Evolutionary conservation across 805 yeast genomes (phyloP).

Genomic region (Candida peoriensis): DNA sequence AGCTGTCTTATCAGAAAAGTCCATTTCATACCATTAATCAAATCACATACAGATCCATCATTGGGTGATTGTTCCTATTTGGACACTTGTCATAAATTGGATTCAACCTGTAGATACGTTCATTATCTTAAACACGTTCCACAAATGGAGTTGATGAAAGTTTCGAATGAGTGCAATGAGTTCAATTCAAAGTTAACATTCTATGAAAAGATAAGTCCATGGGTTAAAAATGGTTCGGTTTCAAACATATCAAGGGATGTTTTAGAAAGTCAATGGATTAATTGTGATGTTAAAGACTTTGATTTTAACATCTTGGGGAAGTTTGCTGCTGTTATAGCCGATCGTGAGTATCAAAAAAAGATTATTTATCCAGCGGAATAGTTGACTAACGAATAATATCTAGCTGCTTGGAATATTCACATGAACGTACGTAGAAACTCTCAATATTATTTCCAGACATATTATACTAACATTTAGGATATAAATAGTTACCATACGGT

Average conservation of each 20-base stretch:
- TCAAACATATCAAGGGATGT: constrained; percentile 28
- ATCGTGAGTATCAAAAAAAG: constrained; percentile 33
- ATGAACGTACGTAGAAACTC: constrained; percentile 45
- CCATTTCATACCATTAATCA: constrained; percentile 52
- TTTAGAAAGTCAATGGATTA: constrained; percentile 77
- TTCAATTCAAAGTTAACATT: constrained; percentile 17
- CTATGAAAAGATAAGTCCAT: constrained; percentile 26
- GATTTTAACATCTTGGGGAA: constrained; percentile 72
- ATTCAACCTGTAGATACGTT: constrained; percentile 71
- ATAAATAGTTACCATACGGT: constrained; percentile 50
- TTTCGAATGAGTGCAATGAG: constrained; percentile 16
- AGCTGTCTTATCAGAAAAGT: constrained; percentile 25
- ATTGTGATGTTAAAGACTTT: constrained; percentile 72
- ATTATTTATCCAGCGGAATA: neutral
- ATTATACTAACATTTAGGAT: neutral
- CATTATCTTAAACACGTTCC: constrained; percentile 57
- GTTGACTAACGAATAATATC: too few species aligned
- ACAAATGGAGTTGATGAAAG: constrained; percentile 23
- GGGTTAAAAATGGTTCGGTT: constrained; percentile 30
- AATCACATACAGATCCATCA: constrained; percentile 58
- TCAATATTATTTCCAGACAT: neutral
- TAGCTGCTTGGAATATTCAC: constrained; percentile 90
- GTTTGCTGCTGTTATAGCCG: constrained; percentile 81
- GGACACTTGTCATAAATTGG: constrained; percentile 88
- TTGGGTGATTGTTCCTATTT: constrained; percentile 91